Evolutionary conservation across 164 flowering plant species (phyloP), one percentile per base, ranked within the genome.

Genomic region (Berberis thunbergii): DNA sequence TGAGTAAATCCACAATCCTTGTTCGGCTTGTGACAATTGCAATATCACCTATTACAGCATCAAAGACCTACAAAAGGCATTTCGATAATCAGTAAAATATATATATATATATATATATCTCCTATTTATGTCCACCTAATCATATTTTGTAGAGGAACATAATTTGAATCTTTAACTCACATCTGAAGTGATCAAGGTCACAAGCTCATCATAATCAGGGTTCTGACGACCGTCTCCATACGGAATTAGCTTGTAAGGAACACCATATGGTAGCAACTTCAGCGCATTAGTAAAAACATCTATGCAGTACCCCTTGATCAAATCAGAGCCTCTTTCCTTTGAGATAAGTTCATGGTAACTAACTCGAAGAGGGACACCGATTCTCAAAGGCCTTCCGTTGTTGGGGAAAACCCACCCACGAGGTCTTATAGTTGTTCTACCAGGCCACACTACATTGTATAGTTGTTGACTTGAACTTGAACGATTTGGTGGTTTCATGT

Each of bases 391-490:
- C 63, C 74, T 83, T 44, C 89, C 96, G 64, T 76, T 78, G 70
- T 80, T 81, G 13, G 87, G 84, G 57, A 87, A 85, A 10, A 78
- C 91, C 96, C 93, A 89, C 40, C 96, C 96, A 43, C 91, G 93
- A 54, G 96, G 96, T 61, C 59, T 73, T 60, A 54, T 10, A 52
- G 45, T 41, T 10, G 82, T 72, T 7, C 80, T 87, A 44, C 91
- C 96, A 1, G 91, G 93, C 96, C 96, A 89, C 5, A 85, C 66
- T 49, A 79, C 91, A 71, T 60, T 63, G 40, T 64, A 54, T 41
- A 86, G 78, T 2, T 72, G 62, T 66, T 81, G 90, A 64, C 65
- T 78, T 58, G 67, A 74, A 70, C 70, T 74, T 9, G 91, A 85
- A 62, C 76, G 78, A 65, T 85, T 86, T 40, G 84, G 72, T 45